Conservation (phyloP, 495 filamentous ascomycete species). For the Aspergillus coremiiformis region DNA sequence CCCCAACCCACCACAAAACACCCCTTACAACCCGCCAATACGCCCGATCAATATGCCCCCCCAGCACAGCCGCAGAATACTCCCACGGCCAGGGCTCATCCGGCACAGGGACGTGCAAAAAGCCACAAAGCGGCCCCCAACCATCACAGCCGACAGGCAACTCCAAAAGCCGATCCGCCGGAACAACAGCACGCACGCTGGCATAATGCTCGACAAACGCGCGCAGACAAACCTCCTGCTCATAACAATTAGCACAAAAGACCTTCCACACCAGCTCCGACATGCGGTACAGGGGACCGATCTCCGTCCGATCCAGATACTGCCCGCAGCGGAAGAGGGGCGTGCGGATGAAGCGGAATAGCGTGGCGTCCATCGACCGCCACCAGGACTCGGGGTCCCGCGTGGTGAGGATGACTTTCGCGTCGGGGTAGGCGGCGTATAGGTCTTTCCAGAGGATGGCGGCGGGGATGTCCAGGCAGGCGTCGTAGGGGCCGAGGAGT, state of each 20-base stretch:
- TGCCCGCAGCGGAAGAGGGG: neutral
- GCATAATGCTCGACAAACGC: constrained; percentile 1
- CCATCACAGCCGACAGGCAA: constrained; percentile 3
- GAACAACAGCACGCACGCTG: neutral
- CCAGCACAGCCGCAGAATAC: neutral
- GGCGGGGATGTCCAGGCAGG: constrained; percentile 3
- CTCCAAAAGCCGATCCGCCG: neutral
- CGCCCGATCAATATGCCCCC: neutral
- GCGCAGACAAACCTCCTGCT: neutral
- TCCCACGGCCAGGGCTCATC: constrained; percentile 1
- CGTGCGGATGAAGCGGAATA: constrained; percentile 2
- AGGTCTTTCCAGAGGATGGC: constrained; percentile 3
- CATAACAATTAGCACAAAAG: neutral
- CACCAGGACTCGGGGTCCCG: constrained; percentile 2
- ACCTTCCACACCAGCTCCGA: constrained; percentile 1
- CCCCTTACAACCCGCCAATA: neutral
- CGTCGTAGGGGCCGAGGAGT: constrained; percentile 5
- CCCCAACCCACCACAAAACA: neutral
- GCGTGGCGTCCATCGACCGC: neutral
- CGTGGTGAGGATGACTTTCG: constrained; percentile 6
- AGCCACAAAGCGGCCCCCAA: constrained; percentile 3
- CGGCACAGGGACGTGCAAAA: neutral
- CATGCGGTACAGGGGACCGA: constrained; percentile 1
- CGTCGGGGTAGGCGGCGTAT: constrained; percentile 2
- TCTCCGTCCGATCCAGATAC: neutral